A percentile compares a stretch with the other conserved stretches of the same genome.
phyloP scores from a whole-genome alignment of 805 yeast genomes.

The Saccharomycopsis sp. region DNA sequence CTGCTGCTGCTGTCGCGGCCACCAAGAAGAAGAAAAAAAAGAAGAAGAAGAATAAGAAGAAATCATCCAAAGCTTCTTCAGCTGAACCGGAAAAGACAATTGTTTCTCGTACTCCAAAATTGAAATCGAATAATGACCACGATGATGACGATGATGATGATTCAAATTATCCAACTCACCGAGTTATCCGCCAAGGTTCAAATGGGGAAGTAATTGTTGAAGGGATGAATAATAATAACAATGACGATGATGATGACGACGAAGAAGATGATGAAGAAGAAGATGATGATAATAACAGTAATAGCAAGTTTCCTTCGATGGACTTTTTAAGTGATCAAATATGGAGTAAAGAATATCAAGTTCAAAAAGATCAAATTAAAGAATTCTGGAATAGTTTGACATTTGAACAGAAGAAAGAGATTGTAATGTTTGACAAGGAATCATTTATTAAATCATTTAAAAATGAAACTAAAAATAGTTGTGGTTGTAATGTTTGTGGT shows the following conservation, averaged over 20 bases:
- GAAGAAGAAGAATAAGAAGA: slow-evolving; percentile 12
- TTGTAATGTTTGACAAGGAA: slow-evolving; percentile 8
- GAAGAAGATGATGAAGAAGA: slow-evolving; percentile 1
- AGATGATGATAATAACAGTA: not conserved
- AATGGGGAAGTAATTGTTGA: slow-evolving; percentile 21
- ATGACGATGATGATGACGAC: not conserved
- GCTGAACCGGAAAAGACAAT: not conserved
- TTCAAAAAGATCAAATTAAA: not conserved
- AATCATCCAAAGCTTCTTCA: not conserved
- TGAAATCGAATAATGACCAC: not conserved
- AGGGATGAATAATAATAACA: slow-evolving; percentile 6
- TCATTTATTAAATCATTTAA: slow-evolving; percentile 6
- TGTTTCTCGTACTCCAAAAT: not conserved
- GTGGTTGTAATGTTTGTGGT: slow-evolving; percentile 11
- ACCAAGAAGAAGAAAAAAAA: slow-evolving; percentile 1
- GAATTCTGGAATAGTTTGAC: slow-evolving; percentile 2
- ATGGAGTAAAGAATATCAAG: not conserved
- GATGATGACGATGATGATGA: slow-evolving; percentile 3
- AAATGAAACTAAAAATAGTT: slow-evolving; percentile 5
- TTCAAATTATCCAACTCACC: slow-evolving; percentile 17
- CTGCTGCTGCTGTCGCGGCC: slow-evolving; percentile 1
- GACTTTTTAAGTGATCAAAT: not conserved
- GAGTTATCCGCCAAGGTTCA: slow-evolving; percentile 17
- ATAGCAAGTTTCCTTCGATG: not conserved
- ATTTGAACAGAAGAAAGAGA: slow-evolving; percentile 3